These are phyloP conservation scores for Saxophila tyrrhenica DNA, from an alignment of 495 filamentous ascomycete genomes.

Conservation along the genomic window DNA sequence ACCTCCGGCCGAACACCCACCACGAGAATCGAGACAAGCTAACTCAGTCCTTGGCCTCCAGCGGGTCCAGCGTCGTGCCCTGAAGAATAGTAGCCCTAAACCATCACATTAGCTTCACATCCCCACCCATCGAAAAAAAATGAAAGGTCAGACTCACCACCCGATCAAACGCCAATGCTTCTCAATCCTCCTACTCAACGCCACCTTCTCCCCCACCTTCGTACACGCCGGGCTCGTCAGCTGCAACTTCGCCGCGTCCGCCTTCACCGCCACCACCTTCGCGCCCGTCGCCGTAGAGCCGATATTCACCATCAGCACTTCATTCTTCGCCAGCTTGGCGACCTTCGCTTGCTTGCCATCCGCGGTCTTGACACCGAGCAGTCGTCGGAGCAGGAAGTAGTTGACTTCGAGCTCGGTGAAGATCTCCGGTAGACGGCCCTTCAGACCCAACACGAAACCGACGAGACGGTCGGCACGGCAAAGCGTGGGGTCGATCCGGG, in stretches of 20 bases:
- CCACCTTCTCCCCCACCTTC: slow-evolving; percentile 93
- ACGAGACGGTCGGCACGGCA: slow-evolving; percentile 98
- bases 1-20: neutral
- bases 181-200: slow-evolving; percentile 87
- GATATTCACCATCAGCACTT: slow-evolving; percentile 99
- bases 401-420: slow-evolving; percentile 98
- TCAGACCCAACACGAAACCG: slow-evolving; percentile 92
- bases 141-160: slow-evolving; percentile 44
- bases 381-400: slow-evolving; percentile 89
- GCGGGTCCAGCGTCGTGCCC: slow-evolving; percentile 17
- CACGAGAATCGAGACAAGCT: neutral
- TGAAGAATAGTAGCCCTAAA: slow-evolving; percentile 16
- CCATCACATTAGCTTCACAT: neutral
- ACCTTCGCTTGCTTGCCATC: slow-evolving; percentile 99
- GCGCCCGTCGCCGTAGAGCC: slow-evolving; percentile 86
- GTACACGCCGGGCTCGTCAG: slow-evolving; percentile 87
- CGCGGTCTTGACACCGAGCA: slow-evolving; percentile 93
- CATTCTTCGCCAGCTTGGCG: slow-evolving; percentile 91
- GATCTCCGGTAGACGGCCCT: slow-evolving; percentile 81
- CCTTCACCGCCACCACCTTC: slow-evolving; percentile 91
- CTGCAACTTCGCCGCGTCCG: slow-evolving; percentile 85
- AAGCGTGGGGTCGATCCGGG: slow-evolving; percentile 89
- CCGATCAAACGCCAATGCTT: slow-evolving; percentile 99
- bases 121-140: neutral
- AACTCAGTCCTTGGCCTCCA: slow-evolving; percentile 1